Evolutionary conservation across 345 rosid species (phyloP).

Genomic region (Geranium rotundifolium): DNA sequence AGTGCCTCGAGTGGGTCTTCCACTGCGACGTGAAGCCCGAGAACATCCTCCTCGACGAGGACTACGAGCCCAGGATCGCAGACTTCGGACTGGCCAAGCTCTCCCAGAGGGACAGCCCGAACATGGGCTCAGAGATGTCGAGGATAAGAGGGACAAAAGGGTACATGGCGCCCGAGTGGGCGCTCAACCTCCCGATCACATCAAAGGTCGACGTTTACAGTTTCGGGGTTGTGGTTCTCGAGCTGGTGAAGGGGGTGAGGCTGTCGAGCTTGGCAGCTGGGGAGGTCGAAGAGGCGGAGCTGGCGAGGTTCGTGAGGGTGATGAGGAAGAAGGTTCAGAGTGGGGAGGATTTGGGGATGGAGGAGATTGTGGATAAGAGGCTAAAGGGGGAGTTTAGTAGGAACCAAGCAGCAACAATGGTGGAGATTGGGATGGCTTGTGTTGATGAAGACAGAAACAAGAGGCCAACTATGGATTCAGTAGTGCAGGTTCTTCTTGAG

Average conservation of each 20-base stretch:
- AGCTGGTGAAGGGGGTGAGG: conserved; percentile 29
- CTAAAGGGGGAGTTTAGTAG: conserved; percentile 17
- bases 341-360: conserved; percentile 18
- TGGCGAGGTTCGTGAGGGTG: conserved; percentile 17
- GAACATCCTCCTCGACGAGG: conserved; percentile 14
- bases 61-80: conserved; percentile 12
- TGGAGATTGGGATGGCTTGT: conserved; percentile 20
- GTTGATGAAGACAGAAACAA: conserved; percentile 24
- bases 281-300: conserved; percentile 19
- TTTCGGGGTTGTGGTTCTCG: conserved; percentile 32
- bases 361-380: conserved; percentile 26
- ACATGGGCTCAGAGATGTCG: conserved; percentile 1
- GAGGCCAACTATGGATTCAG: conserved; percentile 30
- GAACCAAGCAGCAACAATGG: conserved; percentile 15
- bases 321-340: conserved; percentile 13
- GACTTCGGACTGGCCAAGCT: conserved; percentile 21
- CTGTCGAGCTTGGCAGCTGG: conserved; percentile 17
- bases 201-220: conserved; percentile 35
- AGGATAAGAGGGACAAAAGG: conserved; percentile 21
- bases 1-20: conserved; percentile 29
- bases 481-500: conserved; percentile 19
- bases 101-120: neutral
- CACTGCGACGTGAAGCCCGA: conserved; percentile 25
- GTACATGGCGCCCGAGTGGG: conserved; percentile 32
- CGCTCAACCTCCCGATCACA: conserved; percentile 24